Evolutionary conservation across 768 basidiomycete genomes (phyloP).

Genomic region (Hygrophorus pudorinus): DNA sequence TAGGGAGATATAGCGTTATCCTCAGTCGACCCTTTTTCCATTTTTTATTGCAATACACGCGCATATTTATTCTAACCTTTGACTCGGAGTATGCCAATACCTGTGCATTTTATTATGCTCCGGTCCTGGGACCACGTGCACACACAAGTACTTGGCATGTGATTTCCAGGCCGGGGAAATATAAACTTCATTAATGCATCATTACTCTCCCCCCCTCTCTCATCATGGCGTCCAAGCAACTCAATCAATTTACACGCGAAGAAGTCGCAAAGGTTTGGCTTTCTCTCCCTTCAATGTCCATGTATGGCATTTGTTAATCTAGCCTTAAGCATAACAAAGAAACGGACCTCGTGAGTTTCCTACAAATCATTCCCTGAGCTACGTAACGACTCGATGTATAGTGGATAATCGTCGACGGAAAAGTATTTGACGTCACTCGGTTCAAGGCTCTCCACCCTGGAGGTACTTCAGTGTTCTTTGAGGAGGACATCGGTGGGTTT

Average conservation of each 20-base stretch:
- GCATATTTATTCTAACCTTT: too few species aligned
- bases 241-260: slow-evolving; percentile 23
- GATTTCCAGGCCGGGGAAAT: neutral
- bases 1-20: too few species aligned
- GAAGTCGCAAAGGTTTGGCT: slow-evolving; percentile 31
- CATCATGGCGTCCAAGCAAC: slow-evolving; percentile 19
- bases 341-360: slow-evolving; percentile 44
- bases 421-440: slow-evolving; percentile 71
- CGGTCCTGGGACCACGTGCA: too few species aligned
- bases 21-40: too few species aligned
- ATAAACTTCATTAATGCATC: too few species aligned
- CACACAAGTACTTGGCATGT: too few species aligned
- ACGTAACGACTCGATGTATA: slow-evolving; percentile 16
- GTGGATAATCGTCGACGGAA: slow-evolving; percentile 81
- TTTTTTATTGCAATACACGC: too few species aligned
- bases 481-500: slow-evolving; percentile 57
- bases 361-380: neutral
- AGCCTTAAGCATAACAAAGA: slow-evolving; percentile 57
- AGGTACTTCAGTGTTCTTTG: slow-evolving; percentile 61
- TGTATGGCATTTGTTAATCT: slow-evolving; percentile 6
- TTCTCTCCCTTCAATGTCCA: slow-evolving; percentile 1
- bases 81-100: too few species aligned
- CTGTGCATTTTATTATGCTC: too few species aligned
- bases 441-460: slow-evolving; percentile 81
- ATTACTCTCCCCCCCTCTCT: too few species aligned